A percentile compares a stretch with the other conserved stretches of the same genome.
phyloP scores from a whole-genome alignment of 1,284 basidiomycete species.

The Sparassis latifolia region DNA sequence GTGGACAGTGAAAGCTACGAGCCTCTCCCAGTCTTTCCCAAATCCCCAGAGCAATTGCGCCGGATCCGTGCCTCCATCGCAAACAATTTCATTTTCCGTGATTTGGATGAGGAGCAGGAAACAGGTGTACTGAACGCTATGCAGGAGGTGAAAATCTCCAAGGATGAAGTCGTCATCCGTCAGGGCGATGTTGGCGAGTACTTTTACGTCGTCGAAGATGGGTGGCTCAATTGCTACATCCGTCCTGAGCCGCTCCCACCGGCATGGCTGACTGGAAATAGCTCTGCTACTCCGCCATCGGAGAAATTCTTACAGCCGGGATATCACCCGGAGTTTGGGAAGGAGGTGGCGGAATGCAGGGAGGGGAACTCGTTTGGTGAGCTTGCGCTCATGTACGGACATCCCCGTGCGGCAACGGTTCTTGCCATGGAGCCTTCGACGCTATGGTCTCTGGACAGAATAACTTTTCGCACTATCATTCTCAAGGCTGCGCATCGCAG shows the following conservation, averaged over 20 bases:
- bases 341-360: constrained; percentile 80
- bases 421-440: constrained; percentile 80
- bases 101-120: constrained; percentile 95
- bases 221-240: constrained; percentile 85
- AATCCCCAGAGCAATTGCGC: constrained; percentile 79
- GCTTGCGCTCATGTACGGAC: constrained; percentile 96
- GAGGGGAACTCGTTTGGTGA: constrained; percentile 93
- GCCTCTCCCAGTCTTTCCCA: constrained; percentile 71
- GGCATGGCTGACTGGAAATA: constrained; percentile 40
- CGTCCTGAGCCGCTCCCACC: constrained; percentile 58
- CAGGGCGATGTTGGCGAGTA: constrained; percentile 97
- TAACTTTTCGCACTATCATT: constrained; percentile 98
- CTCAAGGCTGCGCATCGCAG: constrained; percentile 83
- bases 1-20: constrained; percentile 67
- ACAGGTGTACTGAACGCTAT: constrained; percentile 91
- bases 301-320: constrained; percentile 58
- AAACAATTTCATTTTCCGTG: constrained; percentile 92
- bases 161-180: constrained; percentile 84
- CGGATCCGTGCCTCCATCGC: constrained; percentile 86
- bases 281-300: constrained; percentile 26
- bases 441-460: constrained; percentile 93
- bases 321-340: constrained; percentile 68
- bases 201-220: constrained; percentile 96
- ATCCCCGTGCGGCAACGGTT: constrained; percentile 92
- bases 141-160: constrained; percentile 76